Percentiles rank a stretch among this genome's conserved stretches.
Evolutionary conservation across 768 basidiomycete genomes (phyloP).

Genomic region (Boletus patriciae): DNA sequence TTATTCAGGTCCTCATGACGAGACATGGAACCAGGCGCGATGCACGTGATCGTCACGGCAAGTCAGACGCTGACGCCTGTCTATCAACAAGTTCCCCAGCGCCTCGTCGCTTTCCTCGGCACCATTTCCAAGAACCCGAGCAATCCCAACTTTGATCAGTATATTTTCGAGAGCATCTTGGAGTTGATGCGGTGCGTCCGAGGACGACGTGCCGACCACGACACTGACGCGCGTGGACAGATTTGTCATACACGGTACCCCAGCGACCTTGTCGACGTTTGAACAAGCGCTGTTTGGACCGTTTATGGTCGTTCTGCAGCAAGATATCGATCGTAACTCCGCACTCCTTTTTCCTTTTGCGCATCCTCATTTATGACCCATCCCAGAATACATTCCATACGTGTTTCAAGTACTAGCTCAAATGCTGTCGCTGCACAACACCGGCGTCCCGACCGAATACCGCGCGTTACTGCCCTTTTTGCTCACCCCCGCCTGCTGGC

Average conservation of each 20-base stretch:
- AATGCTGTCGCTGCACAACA: conserved; percentile 81
- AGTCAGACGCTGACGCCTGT: conserved; percentile 70
- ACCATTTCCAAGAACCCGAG: conserved; percentile 94
- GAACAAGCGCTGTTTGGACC: conserved; percentile 82
- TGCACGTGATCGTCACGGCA: conserved; percentile 92
- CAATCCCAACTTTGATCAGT: conserved; percentile 97
- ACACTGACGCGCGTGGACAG: conserved; percentile 38
- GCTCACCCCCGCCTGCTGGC: conserved; percentile 84
- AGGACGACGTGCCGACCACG: neutral
- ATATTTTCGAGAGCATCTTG: conserved; percentile 93
- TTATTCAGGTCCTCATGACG: conserved; percentile 1
- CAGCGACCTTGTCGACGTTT: conserved; percentile 72
- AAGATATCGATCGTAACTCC: conserved; percentile 86
- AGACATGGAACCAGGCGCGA: conserved; percentile 62
- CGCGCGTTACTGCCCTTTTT: conserved; percentile 77
- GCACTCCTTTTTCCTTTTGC: neutral
- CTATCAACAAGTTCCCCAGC: conserved; percentile 62
- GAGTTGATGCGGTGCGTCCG: conserved; percentile 74
- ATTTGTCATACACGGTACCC: conserved; percentile 75
- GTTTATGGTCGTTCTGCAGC: conserved; percentile 83
- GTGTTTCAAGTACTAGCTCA: conserved; percentile 96
- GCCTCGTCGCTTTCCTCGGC: conserved; percentile 81
- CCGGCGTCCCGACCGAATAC: conserved; percentile 72
- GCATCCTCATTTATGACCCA: neutral
- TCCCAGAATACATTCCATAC: conserved; percentile 87